Conservation (phyloP, 2,329 filamentous ascomycete genomes). For the Rosellinia necatrix region DNA sequence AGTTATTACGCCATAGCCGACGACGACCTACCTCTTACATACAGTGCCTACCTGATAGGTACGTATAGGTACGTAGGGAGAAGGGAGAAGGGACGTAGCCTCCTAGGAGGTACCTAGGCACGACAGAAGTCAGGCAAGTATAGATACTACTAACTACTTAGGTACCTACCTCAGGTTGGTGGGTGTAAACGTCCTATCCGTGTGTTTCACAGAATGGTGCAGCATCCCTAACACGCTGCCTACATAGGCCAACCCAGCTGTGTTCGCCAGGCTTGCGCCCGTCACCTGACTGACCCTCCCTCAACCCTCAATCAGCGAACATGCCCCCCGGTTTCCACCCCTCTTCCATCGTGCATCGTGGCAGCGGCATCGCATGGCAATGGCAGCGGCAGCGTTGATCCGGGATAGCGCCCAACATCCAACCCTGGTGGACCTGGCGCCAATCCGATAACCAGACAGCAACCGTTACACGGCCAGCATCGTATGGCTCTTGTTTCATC, state of each 20-base stretch:
- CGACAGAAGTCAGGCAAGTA: too few species aligned
- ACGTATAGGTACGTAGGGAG: too few species aligned
- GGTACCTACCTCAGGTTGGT: too few species aligned
- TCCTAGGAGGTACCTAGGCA: too few species aligned
- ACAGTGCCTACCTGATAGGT: too few species aligned
- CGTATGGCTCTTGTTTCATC: slow-evolving; percentile 25
- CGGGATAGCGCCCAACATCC: slow-evolving; percentile 14
- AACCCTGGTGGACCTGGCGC: slow-evolving; percentile 14
- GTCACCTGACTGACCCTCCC: background rate
- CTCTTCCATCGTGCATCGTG: slow-evolving; percentile 10
- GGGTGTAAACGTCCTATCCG: too few species aligned
- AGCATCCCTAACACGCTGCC: background rate
- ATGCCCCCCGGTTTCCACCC: slow-evolving; percentile 1
- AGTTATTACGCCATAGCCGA: too few species aligned
- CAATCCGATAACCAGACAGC: slow-evolving; percentile 16
- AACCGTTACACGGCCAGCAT: slow-evolving; percentile 21
- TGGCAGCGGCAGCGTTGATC: slow-evolving; percentile 19
- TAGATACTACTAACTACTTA: too few species aligned
- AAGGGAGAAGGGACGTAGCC: too few species aligned
- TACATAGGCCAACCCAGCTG: background rate
- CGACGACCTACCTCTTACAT: too few species aligned
- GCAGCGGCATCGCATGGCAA: slow-evolving; percentile 5
- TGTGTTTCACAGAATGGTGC: too few species aligned
- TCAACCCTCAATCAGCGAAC: slow-evolving; percentile 11
- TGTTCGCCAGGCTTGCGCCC: background rate